phyloP scores from a whole-genome alignment of 225 moss, liverwort and hornwort genomes.

The Rhytidiadelphus loreus region DNA sequence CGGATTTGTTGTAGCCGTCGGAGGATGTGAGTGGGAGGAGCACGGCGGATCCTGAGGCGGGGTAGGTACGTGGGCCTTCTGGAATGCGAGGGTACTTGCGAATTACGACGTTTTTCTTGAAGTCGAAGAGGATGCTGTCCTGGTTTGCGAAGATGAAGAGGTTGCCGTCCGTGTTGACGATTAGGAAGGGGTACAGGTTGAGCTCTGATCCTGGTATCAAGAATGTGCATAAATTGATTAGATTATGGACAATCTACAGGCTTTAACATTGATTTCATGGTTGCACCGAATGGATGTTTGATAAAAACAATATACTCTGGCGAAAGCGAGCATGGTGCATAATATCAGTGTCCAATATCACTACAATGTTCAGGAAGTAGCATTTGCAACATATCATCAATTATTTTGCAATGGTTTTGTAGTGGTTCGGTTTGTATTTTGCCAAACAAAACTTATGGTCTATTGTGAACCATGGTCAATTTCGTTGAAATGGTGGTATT shows the following conservation, averaged over 20 bases:
- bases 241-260: neutral
- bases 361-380: neutral
- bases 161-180: neutral
- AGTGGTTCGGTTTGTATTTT: neutral
- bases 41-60: neutral
- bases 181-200: constrained; percentile 3
- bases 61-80: neutral
- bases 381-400: neutral
- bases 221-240: neutral
- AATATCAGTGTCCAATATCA: neutral
- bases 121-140: neutral
- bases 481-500: too few species aligned
- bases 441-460: too few species aligned
- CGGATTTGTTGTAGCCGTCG: neutral
- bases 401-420: neutral
- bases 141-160: constrained; percentile 19
- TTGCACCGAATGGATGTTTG: neutral
- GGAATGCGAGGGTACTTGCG: neutral
- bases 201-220: neutral
- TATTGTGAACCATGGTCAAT: too few species aligned
- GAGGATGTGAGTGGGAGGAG: neutral
- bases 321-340: neutral
- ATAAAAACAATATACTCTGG: neutral
- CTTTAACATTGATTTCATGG: neutral
- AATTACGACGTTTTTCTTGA: neutral